Percentiles rank a stretch among this genome's conserved stretches.
These are phyloP conservation scores for Lentinula boryana DNA, from an alignment of 768 basidiomycete genomes.

Conservation along the genomic window DNA sequence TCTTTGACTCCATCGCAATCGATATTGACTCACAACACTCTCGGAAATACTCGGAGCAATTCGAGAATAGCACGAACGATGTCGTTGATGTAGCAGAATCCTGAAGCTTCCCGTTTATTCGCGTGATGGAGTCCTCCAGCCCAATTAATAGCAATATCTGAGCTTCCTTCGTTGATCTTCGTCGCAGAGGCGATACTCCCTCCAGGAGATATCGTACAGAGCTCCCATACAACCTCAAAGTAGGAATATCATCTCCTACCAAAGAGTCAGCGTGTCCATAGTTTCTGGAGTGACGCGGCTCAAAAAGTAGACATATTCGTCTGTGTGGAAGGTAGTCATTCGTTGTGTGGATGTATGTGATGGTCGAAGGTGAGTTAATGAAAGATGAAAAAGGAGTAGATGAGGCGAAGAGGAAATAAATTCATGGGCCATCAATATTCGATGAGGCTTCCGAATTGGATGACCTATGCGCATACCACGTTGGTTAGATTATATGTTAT, in stretches of 20 bases:
- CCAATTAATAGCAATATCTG: slow-evolving; percentile 37
- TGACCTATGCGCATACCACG: too few species aligned
- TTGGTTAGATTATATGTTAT: too few species aligned
- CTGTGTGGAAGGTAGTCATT: slow-evolving; percentile 96
- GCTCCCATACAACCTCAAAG: slow-evolving; percentile 20
- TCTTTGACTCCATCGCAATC: slow-evolving; percentile 99
- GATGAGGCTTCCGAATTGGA: too few species aligned
- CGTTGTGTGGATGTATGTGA: slow-evolving; percentile 62
- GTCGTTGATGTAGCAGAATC: slow-evolving; percentile 99
- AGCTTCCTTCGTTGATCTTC: too few species aligned
- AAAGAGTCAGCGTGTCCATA: slow-evolving; percentile 33
- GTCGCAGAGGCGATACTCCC: too few species aligned
- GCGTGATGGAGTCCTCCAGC: slow-evolving; percentile 98
- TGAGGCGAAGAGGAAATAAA: too few species aligned
- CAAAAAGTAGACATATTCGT: slow-evolving; percentile 96
- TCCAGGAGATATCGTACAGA: too few species aligned
- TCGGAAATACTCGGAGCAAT: slow-evolving; percentile 74
- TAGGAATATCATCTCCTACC: too few species aligned
- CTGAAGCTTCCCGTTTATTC: slow-evolving; percentile 95
- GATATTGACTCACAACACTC: slow-evolving; percentile 96
- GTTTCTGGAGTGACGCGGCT: slow-evolving; percentile 88
- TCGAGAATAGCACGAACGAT: slow-evolving; percentile 94
- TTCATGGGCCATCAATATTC: too few species aligned
- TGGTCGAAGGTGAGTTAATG: slow-evolving; percentile 31
- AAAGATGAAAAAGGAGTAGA: background rate